Evolutionary conservation across 352 stramenopile species (phyloP).

Genomic region (Phytophthora vignae): DNA sequence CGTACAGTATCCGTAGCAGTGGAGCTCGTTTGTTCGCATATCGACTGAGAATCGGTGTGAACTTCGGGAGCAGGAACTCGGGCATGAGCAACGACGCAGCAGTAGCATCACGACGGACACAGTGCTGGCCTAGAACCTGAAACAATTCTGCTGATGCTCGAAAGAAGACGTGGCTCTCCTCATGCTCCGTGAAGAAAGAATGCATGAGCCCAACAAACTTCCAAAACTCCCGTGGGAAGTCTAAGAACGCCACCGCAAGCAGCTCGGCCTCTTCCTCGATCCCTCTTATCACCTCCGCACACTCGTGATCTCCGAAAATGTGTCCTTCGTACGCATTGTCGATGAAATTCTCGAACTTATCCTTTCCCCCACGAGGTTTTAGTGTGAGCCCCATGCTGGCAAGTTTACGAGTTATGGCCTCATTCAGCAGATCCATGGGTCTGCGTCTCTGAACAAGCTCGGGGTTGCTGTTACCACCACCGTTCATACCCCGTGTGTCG

Average conservation of each 20-base stretch:
- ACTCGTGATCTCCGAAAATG: slow-evolving; percentile 48
- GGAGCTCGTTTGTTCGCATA: slow-evolving; percentile 54
- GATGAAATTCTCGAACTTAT: slow-evolving; percentile 80
- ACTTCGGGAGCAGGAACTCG: slow-evolving; percentile 63
- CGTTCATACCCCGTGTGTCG: slow-evolving; percentile 37
- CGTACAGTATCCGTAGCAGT: slow-evolving; percentile 66
- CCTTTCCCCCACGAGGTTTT: slow-evolving; percentile 54
- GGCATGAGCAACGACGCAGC: slow-evolving; percentile 57
- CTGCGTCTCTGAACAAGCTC: slow-evolving; percentile 67
- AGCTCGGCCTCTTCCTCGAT: slow-evolving; percentile 61
- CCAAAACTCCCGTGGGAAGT: slow-evolving; percentile 88
- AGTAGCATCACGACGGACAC: slow-evolving; percentile 53
- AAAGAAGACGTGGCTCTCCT: slow-evolving; percentile 59
- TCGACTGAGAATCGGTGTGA: slow-evolving; percentile 37
- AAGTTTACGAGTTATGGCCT: slow-evolving; percentile 52
- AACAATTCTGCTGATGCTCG: slow-evolving; percentile 42
- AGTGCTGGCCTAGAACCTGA: slow-evolving; percentile 50
- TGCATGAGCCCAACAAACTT: slow-evolving; percentile 64
- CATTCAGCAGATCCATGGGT: slow-evolving; percentile 72
- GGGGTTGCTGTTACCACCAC: slow-evolving; percentile 23
- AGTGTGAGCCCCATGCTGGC: slow-evolving; percentile 34
- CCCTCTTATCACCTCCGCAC: slow-evolving; percentile 42
- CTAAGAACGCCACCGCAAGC: slow-evolving; percentile 69
- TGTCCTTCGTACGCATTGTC: slow-evolving; percentile 54
- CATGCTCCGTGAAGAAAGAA: slow-evolving; percentile 59